Conservation (phyloP, 2,329 filamentous ascomycete species). For the Aspergillus sp. region DNA sequence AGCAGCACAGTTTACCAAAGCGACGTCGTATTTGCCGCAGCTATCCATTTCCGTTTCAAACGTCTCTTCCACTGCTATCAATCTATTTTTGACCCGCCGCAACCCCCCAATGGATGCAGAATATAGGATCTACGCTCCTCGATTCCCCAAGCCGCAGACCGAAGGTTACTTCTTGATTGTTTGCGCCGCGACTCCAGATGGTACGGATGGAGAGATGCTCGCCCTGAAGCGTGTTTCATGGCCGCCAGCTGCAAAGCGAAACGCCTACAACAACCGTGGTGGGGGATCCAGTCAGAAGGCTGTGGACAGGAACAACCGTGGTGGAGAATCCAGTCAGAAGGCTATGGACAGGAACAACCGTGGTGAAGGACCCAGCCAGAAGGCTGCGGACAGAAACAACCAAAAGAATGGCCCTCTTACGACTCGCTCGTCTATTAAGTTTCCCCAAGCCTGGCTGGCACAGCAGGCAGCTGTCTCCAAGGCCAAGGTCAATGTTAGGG, state of each 20-base stretch:
- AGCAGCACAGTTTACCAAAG: conserved; percentile 47
- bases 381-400: conserved; percentile 7
- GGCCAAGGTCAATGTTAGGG: conserved; percentile 62
- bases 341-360: conserved; percentile 1
- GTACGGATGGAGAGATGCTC: conserved; percentile 67
- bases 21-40: conserved; percentile 63
- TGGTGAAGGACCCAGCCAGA: background rate
- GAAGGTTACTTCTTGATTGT: conserved; percentile 90
- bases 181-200: conserved; percentile 36
- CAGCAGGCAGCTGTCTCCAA: conserved; percentile 27
- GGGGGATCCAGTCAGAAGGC: too few species aligned
- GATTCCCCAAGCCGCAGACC: conserved; percentile 88
- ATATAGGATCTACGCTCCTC: conserved; percentile 75
- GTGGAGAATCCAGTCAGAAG: too few species aligned
- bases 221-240: conserved; percentile 84
- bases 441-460: conserved; percentile 17
- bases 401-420: conserved; percentile 11
- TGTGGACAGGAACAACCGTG: conserved; percentile 2
- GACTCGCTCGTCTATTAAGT: conserved; percentile 25
- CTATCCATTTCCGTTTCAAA: conserved; percentile 59
- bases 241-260: conserved; percentile 39
- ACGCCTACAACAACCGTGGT: conserved; percentile 7
- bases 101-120: conserved; percentile 64
- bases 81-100: conserved; percentile 53
- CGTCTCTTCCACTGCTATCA: conserved; percentile 59